These are phyloP conservation scores for Escallonia rubra DNA, from an alignment of 129 eudicot genomes.

Conservation along the genomic window DNA sequence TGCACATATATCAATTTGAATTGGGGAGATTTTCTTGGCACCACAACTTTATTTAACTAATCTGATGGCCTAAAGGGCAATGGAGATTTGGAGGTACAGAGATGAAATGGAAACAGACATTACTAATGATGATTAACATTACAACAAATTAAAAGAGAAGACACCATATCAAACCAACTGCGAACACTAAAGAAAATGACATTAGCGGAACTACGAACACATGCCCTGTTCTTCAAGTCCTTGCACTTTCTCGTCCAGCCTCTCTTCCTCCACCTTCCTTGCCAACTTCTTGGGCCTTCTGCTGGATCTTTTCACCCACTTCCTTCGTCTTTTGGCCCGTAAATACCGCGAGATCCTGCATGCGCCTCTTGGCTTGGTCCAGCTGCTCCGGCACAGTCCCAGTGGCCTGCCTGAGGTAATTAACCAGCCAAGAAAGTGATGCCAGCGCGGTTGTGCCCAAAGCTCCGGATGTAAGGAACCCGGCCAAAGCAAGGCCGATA, in stretches of 20 bases:
- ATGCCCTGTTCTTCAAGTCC: too few relatives aligned
- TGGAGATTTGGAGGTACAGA: too few relatives aligned
- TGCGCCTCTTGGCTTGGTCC: conserved; percentile 51
- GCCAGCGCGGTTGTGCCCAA: conserved; percentile 71
- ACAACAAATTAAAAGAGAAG: too few relatives aligned
- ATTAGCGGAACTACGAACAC: too few relatives aligned
- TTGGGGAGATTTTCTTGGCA: too few relatives aligned
- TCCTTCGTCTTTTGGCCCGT: conserved; percentile 79
- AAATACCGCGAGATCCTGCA: conserved; percentile 42
- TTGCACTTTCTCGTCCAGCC: not conserved
- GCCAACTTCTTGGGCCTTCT: conserved; percentile 45
- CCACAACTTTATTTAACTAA: too few relatives aligned
- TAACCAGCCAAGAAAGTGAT: conserved; percentile 54
- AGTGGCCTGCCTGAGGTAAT: conserved; percentile 40
- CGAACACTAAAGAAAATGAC: too few relatives aligned
- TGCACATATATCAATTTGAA: too few relatives aligned
- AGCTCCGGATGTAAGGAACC: conserved; percentile 62
- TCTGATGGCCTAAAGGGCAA: too few relatives aligned
- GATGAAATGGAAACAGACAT: too few relatives aligned
- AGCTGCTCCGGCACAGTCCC: conserved; percentile 50
- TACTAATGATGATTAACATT: too few relatives aligned
- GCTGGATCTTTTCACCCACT: conserved; percentile 52
- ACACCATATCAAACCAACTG: too few relatives aligned
- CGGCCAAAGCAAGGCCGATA: conserved; percentile 53
- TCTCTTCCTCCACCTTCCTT: conserved; percentile 18